Evolutionary conservation across 1,139 yeast species (phyloP).

Genomic region (Magnusiomyces magnusii): DNA sequence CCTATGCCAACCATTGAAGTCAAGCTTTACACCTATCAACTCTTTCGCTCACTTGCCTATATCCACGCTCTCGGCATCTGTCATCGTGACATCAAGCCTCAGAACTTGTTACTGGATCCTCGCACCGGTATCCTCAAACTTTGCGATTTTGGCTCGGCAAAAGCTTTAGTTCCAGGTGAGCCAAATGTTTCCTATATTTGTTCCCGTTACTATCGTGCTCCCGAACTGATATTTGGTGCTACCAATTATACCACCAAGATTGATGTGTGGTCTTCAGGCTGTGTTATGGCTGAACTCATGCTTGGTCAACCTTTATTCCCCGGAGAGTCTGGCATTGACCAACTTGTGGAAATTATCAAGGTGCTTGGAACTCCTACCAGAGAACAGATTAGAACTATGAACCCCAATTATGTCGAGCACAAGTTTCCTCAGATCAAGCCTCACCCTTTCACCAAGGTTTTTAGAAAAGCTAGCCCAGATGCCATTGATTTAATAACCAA

Average conservation of each 20-base stretch:
- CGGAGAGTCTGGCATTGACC: constrained; percentile 97
- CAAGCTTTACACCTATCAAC: constrained; percentile 83
- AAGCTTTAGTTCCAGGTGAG: constrained; percentile 78
- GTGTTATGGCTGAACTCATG: constrained; percentile 95
- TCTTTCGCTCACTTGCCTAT: constrained; percentile 84
- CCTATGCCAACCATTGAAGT: constrained; percentile 86
- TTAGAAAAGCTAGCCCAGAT: constrained; percentile 55
- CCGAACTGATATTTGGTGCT: constrained; percentile 86
- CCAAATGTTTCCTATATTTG: constrained; percentile 96
- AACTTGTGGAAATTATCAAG: constrained; percentile 91
- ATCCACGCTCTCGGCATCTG: constrained; percentile 89
- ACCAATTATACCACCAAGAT: constrained; percentile 93
- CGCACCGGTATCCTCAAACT: constrained; percentile 74
- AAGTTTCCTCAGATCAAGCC: constrained; percentile 95
- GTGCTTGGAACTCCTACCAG: constrained; percentile 92
- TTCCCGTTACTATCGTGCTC: constrained; percentile 94
- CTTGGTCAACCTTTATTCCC: constrained; percentile 96
- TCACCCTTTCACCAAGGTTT: constrained; percentile 78
- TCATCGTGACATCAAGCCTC: constrained; percentile 97
- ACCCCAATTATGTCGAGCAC: constrained; percentile 96
- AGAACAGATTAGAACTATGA: constrained; percentile 91
- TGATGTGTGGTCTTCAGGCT: constrained; percentile 97
- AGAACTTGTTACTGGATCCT: constrained; percentile 84
- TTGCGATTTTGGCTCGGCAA: constrained; percentile 99
- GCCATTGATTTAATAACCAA: constrained; percentile 54